Conservation (phyloP, 371 early-diverging fungal species). For the Furculomyces boomerangus region DNA sequence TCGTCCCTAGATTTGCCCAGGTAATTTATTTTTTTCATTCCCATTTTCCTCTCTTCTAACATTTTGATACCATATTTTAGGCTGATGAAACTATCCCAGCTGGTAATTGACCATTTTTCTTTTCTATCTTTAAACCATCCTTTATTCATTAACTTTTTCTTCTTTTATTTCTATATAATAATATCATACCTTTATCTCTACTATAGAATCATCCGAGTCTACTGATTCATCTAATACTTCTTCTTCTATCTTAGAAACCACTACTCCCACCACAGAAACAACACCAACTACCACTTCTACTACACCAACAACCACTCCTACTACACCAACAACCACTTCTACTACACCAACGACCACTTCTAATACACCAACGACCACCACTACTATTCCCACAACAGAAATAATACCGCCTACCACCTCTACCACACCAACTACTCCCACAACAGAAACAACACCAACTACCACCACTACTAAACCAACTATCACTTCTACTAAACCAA, state of each 20-base stretch:
- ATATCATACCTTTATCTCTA: neutral
- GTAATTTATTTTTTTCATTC: neutral
- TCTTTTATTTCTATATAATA: neutral
- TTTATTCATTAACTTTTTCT: neutral
- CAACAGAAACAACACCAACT: neutral
- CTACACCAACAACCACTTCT: neutral
- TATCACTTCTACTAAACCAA: too few relatives aligned
- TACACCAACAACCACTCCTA: neutral
- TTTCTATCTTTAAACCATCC: neutral
- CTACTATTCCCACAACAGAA: neutral
- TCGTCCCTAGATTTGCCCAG: neutral
- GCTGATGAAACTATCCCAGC: neutral
- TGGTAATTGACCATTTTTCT: neutral
- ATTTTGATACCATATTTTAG: conserved; percentile 1
- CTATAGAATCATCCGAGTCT: conserved; percentile 4
- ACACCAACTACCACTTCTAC: neutral
- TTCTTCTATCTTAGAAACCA: neutral
- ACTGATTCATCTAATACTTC: neutral
- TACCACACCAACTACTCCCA: neutral
- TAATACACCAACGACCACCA: neutral
- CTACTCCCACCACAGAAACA: conserved; percentile 4
- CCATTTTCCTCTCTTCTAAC: conserved; percentile 4
- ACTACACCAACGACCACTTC: neutral
- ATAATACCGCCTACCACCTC: neutral
- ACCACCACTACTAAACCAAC: neutral